Conservation (phyloP, 164 flowering plant genomes). For the Litsea cubeba region DNA sequence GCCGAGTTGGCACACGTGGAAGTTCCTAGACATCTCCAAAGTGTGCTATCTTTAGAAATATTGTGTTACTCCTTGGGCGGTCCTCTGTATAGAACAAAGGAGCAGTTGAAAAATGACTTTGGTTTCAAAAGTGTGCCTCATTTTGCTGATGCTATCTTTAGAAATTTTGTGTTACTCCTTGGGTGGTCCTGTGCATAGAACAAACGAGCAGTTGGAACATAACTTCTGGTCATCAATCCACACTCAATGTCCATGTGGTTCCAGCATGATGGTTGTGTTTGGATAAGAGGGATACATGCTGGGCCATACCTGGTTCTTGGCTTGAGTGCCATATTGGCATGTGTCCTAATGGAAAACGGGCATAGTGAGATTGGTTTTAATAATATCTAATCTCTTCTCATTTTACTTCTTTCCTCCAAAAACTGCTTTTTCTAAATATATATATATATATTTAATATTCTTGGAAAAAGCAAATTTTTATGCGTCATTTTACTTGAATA, state of each 20-base stretch:
- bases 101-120: background rate
- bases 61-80: background rate
- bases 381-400: too few relatives aligned
- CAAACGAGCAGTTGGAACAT: background rate
- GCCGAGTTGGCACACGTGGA: background rate
- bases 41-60: background rate
- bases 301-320: background rate
- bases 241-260: too few relatives aligned
- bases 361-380: background rate
- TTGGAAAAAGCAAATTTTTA: too few relatives aligned
- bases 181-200: background rate
- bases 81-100: background rate
- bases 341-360: background rate
- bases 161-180: background rate
- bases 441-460: too few relatives aligned
- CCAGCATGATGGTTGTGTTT: background rate
- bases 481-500: background rate
- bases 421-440: too few relatives aligned
- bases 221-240: background rate
- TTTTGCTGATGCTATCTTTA: background rate
- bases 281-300: background rate
- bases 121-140: background rate
- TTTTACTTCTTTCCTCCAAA: too few relatives aligned
- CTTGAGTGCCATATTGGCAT: background rate
- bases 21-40: background rate